A percentile compares a stretch with the other conserved stretches of the same genome.
Conservation (phyloP, 208 protist genomes). For the Acanthamoeba lenticulata region DNA sequence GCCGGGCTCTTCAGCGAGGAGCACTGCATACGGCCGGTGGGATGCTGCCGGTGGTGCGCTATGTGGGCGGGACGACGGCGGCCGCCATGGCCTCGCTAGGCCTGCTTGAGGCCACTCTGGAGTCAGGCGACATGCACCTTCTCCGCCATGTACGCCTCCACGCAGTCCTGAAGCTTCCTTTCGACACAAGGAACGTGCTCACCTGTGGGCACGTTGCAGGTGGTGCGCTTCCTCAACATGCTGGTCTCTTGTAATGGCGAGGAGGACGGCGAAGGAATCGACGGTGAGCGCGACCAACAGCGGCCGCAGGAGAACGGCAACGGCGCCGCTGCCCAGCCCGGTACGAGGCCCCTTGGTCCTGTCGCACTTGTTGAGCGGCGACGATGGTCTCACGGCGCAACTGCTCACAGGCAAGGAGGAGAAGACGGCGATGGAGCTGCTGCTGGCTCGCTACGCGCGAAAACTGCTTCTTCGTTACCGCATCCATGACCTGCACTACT, state of each 20-base stretch:
- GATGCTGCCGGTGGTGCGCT: slow-evolving; percentile 7
- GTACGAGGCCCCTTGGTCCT: not conserved
- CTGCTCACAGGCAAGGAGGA: not conserved
- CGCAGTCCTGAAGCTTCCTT: too few relatives aligned
- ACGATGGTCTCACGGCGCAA: too few relatives aligned
- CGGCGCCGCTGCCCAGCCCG: not conserved
- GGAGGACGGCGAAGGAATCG: not conserved
- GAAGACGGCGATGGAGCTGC: slow-evolving; percentile 8
- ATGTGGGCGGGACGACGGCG: not conserved
- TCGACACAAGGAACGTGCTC: too few relatives aligned
- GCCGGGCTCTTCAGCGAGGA: not conserved
- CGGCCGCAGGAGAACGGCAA: not conserved
- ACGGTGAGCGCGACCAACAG: not conserved
- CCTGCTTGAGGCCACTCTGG: slow-evolving; percentile 7
- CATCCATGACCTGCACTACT: slow-evolving; percentile 23
- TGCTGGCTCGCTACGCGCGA: slow-evolving; percentile 1
- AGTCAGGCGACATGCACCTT: slow-evolving; percentile 21
- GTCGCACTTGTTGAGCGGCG: too few relatives aligned
- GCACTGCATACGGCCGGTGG: slow-evolving; percentile 8
- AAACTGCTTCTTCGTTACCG: slow-evolving; percentile 18
- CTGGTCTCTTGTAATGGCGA: not conserved
- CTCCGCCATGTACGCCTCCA: not conserved
- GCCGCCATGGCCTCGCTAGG: not conserved
- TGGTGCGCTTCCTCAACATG: slow-evolving; percentile 9
- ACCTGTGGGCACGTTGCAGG: not conserved